Base-by-base conservation (phyloP, 2,329 filamentous ascomycete species). In the Fusarium denticulatum region DNA sequence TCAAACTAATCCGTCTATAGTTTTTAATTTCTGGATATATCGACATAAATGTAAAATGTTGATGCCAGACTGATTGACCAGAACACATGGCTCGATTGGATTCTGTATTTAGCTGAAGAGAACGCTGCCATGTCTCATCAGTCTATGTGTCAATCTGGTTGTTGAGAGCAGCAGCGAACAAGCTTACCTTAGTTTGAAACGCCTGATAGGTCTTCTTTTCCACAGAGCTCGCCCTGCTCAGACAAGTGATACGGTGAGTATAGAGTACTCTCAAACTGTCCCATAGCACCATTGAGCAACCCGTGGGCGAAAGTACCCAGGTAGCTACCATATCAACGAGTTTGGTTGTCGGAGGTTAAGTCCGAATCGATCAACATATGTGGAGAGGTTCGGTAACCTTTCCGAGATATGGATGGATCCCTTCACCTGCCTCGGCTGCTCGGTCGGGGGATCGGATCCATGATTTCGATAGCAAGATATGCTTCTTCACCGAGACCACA, bases 341-440 rank as follows among this genome's bases (percentile, higher is more conserved):
- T 30, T 52, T 39, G 24, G 53, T n/a, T 15, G 39, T 60, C 62
- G 60, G 56, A 60, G 40, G 28, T 37, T 28, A 53, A 26, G 32
- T 60, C 69, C 65, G 71, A 74, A 53, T 47, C 34, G 34, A 58
- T 32, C 47, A 36, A 47, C 28, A 39, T 34, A 28, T 26, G 24
- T 60, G 50, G 60, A 37, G 53, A 32, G 13, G 8, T 55, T 60
- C 71, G 71, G 71, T 37, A 6, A 3, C 6, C 30, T 12, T 30
- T 37, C 71, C 71, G 71, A 64, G 49, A 55, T 28, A 55, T 40
- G 34, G 40, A 45, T 60, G 60, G 45, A 26, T 26, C n/a, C n/a
- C 24, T 37, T 57, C 52, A 36, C 55, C 39, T 75, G 77, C 78
- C 76, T 79, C 78, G 78, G 78, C 71, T 76, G 57, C 61, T 76